Evolutionary conservation across 257 asterid genomes (phyloP).

Genomic region (Nicotiana undulata): DNA sequence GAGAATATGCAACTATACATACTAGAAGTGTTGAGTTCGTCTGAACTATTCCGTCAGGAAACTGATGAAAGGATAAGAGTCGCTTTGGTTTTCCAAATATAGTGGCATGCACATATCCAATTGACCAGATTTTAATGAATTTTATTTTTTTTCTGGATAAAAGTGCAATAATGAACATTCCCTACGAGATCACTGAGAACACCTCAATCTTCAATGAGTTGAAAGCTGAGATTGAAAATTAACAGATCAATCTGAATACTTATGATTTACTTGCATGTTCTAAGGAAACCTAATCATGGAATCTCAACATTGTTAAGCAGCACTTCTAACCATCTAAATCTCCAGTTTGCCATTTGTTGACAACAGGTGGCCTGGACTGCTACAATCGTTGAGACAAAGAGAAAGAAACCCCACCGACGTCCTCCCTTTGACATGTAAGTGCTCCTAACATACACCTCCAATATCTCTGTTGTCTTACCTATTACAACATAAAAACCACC

Average conservation of each 20-base stretch:
- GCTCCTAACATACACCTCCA: not conserved
- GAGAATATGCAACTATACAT: not conserved
- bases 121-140: not conserved
- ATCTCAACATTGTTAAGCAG: not conserved
- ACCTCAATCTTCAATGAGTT: not conserved
- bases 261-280: not conserved
- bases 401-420: not conserved
- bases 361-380: not conserved
- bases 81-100: not conserved
- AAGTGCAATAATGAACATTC: not conserved
- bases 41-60: not conserved
- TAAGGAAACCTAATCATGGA: constrained; percentile 3
- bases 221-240: not conserved
- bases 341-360: not conserved
- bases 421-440: not conserved
- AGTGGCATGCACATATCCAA: not conserved
- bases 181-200: not conserved
- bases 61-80: not conserved
- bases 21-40: not conserved
- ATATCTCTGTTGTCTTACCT: not conserved
- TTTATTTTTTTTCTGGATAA: not conserved
- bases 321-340: not conserved
- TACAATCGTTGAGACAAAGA: not conserved
- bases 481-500: not conserved
- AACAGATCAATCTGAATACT: not conserved